These are phyloP conservation scores for Exophiala oligosperma DNA, from an alignment of 2,329 filamentous ascomycete species.

Conservation along the genomic window DNA sequence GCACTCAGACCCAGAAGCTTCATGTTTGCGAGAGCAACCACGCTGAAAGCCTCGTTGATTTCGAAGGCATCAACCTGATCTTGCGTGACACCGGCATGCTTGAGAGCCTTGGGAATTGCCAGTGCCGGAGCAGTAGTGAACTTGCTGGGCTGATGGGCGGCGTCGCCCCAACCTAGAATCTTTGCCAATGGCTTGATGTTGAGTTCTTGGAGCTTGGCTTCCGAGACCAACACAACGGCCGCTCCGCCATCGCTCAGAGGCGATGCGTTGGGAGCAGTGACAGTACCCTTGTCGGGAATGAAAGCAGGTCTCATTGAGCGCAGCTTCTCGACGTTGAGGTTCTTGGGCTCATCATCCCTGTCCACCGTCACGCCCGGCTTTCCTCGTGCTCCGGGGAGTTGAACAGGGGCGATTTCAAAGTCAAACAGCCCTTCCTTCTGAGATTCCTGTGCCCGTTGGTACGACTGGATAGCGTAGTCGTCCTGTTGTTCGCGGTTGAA, in stretches of 20 bases:
- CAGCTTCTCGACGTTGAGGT: constrained; percentile 79
- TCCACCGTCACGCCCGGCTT: constrained; percentile 82
- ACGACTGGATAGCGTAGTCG: constrained; percentile 91
- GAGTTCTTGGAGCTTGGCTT: constrained; percentile 90
- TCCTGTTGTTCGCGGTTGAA: constrained; percentile 86
- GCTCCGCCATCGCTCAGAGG: constrained; percentile 94
- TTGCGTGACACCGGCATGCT: constrained; percentile 81
- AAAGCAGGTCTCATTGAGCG: constrained; percentile 82
- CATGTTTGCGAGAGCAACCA: constrained; percentile 93
- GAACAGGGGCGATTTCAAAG: constrained; percentile 83
- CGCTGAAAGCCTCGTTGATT: constrained; percentile 99
- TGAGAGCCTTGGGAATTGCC: constrained; percentile 94
- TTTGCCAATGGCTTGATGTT: constrained; percentile 89
- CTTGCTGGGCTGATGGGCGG: constrained; percentile 84
- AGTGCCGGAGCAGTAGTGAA: constrained; percentile 94
- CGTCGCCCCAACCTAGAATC: constrained; percentile 96
- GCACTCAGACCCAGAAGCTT: constrained; percentile 79
- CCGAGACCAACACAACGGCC: constrained; percentile 88
- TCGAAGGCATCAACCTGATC: constrained; percentile 88
- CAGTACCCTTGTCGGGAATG: constrained; percentile 73
- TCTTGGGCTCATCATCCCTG: constrained; percentile 94
- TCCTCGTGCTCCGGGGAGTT: constrained; percentile 82
- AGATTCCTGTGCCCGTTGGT: constrained; percentile 88
- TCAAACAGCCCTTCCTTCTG: constrained; percentile 78
- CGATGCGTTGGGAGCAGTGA: constrained; percentile 95